Evolutionary conservation across 2,329 filamentous ascomycete species (phyloP), one percentile per base, ranked within the genome.

Genomic region (Claviceps fusiformis): DNA sequence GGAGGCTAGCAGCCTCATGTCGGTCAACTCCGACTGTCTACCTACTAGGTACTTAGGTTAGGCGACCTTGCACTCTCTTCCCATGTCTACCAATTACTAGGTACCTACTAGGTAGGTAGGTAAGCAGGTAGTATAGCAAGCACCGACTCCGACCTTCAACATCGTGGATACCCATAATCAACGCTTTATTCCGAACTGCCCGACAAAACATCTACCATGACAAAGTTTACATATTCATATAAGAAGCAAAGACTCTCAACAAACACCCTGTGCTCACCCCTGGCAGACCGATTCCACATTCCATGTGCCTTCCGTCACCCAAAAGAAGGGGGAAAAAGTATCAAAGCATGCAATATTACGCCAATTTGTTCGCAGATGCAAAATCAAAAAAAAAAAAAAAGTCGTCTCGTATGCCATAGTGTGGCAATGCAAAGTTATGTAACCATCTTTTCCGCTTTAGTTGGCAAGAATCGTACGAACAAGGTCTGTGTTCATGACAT

Each of bases 381-480:
- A 54, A 55, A 24, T 50, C 31, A 44, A 48, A 45, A 50, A 63
- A 5, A 67, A 19, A 19, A 19, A 19, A 19, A 19, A 19, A 19
- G 61, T 52, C 39, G 49, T 51, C 37, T 54, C 45, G 19, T 52
- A 37, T 45, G 52, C 50, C 31, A 53, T 27, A 24, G 27, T 27
- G 48, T 50, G 6, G 45, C 48, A 29, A 24, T 31, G 19, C 3
- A 44, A 52, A 19, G 13, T 9, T 33, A 17, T 19, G 39, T 15
- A 17, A 31, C n/a, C 33, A 41, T 44, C 5, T 17, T 8, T 27
- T 19, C 17, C 70, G 54, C 58, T 64, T 79, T 79, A 93, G 75
- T 92, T 92, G 70, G 87, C 87, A 62, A 93, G 83, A 67, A 93
- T 90, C 54, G 87, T 92, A 66, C 87, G 85, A 66, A 93, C 87